Evolutionary conservation across 192 early-diverging fungal genomes (phyloP).

Genomic region (Coemansia sp.): DNA sequence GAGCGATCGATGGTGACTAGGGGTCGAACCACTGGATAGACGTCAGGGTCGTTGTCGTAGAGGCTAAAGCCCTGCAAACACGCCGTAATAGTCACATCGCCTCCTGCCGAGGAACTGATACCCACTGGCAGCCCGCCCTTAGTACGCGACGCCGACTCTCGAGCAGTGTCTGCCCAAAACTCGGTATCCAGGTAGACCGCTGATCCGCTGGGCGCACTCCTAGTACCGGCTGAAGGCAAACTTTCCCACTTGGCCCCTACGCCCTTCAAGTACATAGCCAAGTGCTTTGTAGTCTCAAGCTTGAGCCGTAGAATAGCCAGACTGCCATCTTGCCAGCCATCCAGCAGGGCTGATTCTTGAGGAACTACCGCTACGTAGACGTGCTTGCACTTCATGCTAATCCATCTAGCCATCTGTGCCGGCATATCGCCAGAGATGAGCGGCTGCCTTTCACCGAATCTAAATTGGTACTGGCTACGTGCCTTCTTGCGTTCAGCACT

Average conservation of each 20-base stretch:
- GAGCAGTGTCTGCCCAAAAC: conserved; percentile 48
- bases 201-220: conserved; percentile 23
- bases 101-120: neutral
- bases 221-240: conserved; percentile 10
- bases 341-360: conserved; percentile 9
- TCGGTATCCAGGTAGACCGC: conserved; percentile 36
- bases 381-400: conserved; percentile 35
- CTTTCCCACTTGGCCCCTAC: conserved; percentile 42
- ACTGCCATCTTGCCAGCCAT: conserved; percentile 46
- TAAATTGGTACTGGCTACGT: conserved; percentile 22
- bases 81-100: conserved; percentile 24
- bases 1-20: conserved; percentile 36
- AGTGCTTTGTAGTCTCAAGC: conserved; percentile 45
- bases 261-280: conserved; percentile 45
- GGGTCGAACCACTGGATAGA: conserved; percentile 36
- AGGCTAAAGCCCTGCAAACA: conserved; percentile 32
- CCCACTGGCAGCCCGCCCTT: neutral
- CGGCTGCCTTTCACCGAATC: conserved; percentile 11
- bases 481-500: conserved; percentile 24
- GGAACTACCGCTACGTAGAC: conserved; percentile 38
- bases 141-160: conserved; percentile 17
- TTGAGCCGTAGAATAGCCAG: conserved; percentile 45
- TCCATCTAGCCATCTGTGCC: conserved; percentile 42
- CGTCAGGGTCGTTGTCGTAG: conserved; percentile 44
- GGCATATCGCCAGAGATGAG: conserved; percentile 1